Base-by-base conservation (phyloP, 495 filamentous ascomycete genomes). In the Aspergillus cavernicola region DNA sequence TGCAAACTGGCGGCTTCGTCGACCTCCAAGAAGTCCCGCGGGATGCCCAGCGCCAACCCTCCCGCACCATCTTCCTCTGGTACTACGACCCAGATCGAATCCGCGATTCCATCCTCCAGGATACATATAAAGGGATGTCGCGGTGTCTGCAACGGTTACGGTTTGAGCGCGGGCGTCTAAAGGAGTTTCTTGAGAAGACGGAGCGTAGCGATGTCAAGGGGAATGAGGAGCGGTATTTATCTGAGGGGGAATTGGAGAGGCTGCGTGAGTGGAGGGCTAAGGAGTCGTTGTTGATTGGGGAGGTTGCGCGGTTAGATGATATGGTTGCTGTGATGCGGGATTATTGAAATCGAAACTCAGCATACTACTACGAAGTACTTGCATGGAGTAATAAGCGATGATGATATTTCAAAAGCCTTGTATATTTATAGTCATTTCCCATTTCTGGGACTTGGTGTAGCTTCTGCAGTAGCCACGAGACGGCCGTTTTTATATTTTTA, bases 1-100 rank as follows among this genome's bases (percentile, higher is more conserved):
- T 99, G 78, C 87, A 95, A 55, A 80, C 84, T 58, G 79, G 81
- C 22, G 92, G 93, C 4, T 86, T 92, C 53, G 78, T 96, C 15
- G 87, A 96, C 53, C 75, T 91, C 9, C 95, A 97, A 64, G 93
- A 99, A 72, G 85, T 97, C 0, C 93, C 93, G 4, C 85, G 85
- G 38, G 92, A 97, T 58, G 67, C 73, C n/a, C 85, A 84, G 43
- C 85, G 89, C 2, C 80, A 88, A 42, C 84, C 90, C 9, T 84
- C 79, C 43, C 83, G 88, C 29, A 92, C 89, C 1, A 83, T 92
- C 32, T 97, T 87, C 65, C 78, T 97, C 19, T 97, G 90, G 87
- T 95, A 81, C 71, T 95, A 86, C 65, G 93, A 97, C 60, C 68
- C 76, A 1, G 84, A 90, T 16, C 81, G 86, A 28, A 82, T 84